phyloP scores from a whole-genome alignment of 768 basidiomycete species.

The Dacryopinax spathularia region DNA sequence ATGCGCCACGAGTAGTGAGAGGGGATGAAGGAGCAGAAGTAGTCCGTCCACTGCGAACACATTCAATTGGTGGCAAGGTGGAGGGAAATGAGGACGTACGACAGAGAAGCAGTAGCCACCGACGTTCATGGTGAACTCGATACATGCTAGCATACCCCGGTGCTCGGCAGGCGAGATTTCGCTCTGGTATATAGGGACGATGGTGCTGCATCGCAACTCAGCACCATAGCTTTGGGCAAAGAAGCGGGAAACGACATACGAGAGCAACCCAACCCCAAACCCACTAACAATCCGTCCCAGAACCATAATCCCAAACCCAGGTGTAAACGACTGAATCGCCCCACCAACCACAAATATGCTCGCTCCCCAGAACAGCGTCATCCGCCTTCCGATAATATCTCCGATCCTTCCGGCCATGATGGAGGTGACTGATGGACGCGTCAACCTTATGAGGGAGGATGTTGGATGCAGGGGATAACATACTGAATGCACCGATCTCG shows the following conservation, averaged over 20 bases:
- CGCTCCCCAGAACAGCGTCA: slow-evolving; percentile 72
- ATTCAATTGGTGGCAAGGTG: not conserved
- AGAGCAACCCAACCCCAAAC: slow-evolving; percentile 79
- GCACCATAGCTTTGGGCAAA: not conserved
- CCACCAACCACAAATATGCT: slow-evolving; percentile 77
- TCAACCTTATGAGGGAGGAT: slow-evolving; percentile 7
- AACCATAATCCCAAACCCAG: slow-evolving; percentile 68
- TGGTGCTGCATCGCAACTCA: slow-evolving; percentile 44
- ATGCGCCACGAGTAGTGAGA: slow-evolving; percentile 83
- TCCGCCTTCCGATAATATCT: slow-evolving; percentile 70
- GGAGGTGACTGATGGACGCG: slow-evolving; percentile 56
- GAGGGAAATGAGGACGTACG: slow-evolving; percentile 33
- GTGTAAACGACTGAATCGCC: slow-evolving; percentile 67
- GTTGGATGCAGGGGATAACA: slow-evolving; percentile 17
- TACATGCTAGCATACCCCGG: slow-evolving; percentile 81
- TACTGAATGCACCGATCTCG: slow-evolving; percentile 83
- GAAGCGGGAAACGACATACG: slow-evolving; percentile 35
- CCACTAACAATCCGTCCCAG: slow-evolving; percentile 71
- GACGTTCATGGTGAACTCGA: slow-evolving; percentile 91
- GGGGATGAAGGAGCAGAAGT: slow-evolving; percentile 78
- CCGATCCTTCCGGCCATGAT: slow-evolving; percentile 78
- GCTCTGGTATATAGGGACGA: slow-evolving; percentile 87
- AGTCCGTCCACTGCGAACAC: slow-evolving; percentile 67
- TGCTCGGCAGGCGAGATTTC: slow-evolving; percentile 90
- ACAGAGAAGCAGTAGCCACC: slow-evolving; percentile 82